These are phyloP conservation scores for Trichoderma brevicompactum DNA, from an alignment of 2,329 filamentous ascomycete species.

Conservation along the genomic window DNA sequence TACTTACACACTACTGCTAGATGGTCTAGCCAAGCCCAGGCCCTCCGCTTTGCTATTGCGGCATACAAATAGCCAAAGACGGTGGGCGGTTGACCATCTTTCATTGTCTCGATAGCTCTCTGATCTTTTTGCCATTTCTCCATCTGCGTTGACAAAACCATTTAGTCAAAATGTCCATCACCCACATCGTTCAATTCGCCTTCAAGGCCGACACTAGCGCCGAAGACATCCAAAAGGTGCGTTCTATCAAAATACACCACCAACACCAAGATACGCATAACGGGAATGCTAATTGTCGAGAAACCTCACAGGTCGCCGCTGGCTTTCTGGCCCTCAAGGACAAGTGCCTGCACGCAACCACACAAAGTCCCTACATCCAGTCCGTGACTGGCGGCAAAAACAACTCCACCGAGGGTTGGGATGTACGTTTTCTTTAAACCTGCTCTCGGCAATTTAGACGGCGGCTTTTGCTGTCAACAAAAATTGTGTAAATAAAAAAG, in stretches of 20 bases:
- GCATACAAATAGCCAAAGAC: too few relatives aligned
- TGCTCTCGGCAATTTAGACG: too few relatives aligned
- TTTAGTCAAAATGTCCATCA: constrained; percentile 42
- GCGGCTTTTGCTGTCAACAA: not conserved
- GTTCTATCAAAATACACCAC: constrained; percentile 32
- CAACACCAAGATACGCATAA: not conserved
- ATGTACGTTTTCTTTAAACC: too few relatives aligned
- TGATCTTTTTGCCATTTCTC: too few relatives aligned
- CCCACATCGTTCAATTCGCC: constrained; percentile 71
- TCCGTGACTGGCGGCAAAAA: constrained; percentile 63
- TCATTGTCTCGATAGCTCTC: too few relatives aligned
- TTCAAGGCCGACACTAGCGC: constrained; percentile 59
- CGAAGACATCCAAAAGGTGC: constrained; percentile 60
- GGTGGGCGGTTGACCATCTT: too few relatives aligned
- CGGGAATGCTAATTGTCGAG: not conserved
- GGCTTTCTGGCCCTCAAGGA: constrained; percentile 56
- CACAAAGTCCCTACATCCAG: constrained; percentile 63
- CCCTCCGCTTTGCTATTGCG: too few relatives aligned
- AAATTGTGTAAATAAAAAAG: not conserved
- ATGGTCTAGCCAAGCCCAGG: too few relatives aligned
- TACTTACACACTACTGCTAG: too few relatives aligned
- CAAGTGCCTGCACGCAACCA: constrained; percentile 64
- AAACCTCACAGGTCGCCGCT: constrained; percentile 37
- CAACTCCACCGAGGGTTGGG: constrained; percentile 61
- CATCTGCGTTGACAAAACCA: too few relatives aligned